Percentiles rank a stretch among this genome's conserved stretches.
Conservation (phyloP, 2,329 filamentous ascomycete species). For the Ambrosiella beaveri region DNA sequence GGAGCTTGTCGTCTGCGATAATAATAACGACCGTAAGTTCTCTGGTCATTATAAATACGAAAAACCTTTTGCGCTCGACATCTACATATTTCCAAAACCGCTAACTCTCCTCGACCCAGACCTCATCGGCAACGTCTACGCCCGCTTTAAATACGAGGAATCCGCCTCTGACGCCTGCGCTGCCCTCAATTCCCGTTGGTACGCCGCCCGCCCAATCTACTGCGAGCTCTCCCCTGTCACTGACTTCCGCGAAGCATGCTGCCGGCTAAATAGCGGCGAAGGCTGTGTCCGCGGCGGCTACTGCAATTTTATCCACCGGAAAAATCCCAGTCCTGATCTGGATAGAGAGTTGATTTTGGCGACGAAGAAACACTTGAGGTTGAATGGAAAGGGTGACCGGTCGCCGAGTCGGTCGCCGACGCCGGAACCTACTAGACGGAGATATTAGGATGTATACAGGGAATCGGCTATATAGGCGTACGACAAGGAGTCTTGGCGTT, state of each 20-base stretch:
- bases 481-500: not conserved
- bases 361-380: slow-evolving; percentile 92
- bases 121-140: slow-evolving; percentile 97
- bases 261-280: slow-evolving; percentile 82
- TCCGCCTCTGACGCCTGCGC: slow-evolving; percentile 86
- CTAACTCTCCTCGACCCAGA: slow-evolving; percentile 30
- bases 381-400: slow-evolving; percentile 66
- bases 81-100: slow-evolving; percentile 16
- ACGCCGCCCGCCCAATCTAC: slow-evolving; percentile 91
- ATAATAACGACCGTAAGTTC: slow-evolving; percentile 84
- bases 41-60: slow-evolving; percentile 13
- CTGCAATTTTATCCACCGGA: slow-evolving; percentile 98
- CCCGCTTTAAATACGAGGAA: slow-evolving; percentile 99
- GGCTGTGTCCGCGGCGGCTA: slow-evolving; percentile 92
- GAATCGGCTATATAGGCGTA: not conserved
- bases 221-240: slow-evolving; percentile 94
- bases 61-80: not conserved
- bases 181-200: slow-evolving; percentile 86
- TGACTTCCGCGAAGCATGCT: slow-evolving; percentile 95
- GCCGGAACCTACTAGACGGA: slow-evolving; percentile 63
- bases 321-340: slow-evolving; percentile 78
- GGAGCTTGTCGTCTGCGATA: slow-evolving; percentile 96
- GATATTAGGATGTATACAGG: slow-evolving; percentile 31
- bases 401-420: slow-evolving; percentile 70
- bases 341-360: slow-evolving; percentile 72